These are phyloP conservation scores for Coemansia sp. DNA, from an alignment of 192 early-diverging fungal genomes.

Conservation along the genomic window DNA sequence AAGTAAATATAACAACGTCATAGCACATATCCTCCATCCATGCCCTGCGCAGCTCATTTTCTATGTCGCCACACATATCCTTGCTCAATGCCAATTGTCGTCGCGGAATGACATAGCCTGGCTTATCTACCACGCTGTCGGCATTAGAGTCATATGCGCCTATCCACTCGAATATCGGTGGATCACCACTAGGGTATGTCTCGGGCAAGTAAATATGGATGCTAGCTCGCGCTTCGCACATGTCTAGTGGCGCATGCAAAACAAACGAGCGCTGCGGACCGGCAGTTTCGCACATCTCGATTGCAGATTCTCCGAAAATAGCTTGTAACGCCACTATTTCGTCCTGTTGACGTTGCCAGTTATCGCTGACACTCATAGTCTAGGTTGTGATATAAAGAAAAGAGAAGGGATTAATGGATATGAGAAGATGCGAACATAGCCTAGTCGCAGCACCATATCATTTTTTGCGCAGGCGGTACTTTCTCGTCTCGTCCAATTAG, in stretches of 20 bases:
- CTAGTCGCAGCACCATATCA: background rate
- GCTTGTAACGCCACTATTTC: conserved; percentile 55
- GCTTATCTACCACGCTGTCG: background rate
- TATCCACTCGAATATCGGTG: conserved; percentile 55
- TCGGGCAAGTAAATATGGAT: conserved; percentile 48
- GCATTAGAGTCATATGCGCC: conserved; percentile 27
- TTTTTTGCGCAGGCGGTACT: background rate
- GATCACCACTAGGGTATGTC: conserved; percentile 46
- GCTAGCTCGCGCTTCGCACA: conserved; percentile 27
- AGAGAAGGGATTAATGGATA: background rate
- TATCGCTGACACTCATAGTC: conserved; percentile 33
- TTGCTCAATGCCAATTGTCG: conserved; percentile 34
- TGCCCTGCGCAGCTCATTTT: conserved; percentile 23
- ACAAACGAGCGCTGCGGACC: conserved; percentile 26
- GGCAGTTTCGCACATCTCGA: conserved; percentile 15
- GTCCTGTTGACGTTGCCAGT: conserved; percentile 52
- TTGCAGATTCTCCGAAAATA: conserved; percentile 50
- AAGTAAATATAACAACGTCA: conserved; percentile 52
- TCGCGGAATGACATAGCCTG: conserved; percentile 31
- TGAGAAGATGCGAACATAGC: background rate
- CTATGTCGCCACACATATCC: conserved; percentile 27
- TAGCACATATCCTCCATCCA: conserved; percentile 40
- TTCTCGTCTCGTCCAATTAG: conserved; percentile 1
- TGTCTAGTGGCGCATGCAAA: conserved; percentile 39
- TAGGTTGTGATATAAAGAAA: no score